These are phyloP conservation scores for Eucalyptus sp. DNA, from an alignment of 345 rosid species.

Conservation along the genomic window DNA sequence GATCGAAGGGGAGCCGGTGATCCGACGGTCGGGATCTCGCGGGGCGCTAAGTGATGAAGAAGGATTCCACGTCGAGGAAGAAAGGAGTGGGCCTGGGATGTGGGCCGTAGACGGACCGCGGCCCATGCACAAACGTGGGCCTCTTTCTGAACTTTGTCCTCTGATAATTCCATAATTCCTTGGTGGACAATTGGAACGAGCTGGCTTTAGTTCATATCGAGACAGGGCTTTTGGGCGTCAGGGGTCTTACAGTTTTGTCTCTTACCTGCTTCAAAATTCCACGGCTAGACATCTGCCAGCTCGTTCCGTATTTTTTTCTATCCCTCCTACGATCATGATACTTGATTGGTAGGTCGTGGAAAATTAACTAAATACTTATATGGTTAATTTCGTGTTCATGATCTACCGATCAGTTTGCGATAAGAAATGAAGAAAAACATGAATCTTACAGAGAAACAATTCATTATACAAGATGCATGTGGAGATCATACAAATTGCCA, in stretches of 20 bases:
- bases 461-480: rapidly evolving
- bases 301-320: neutral
- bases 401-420: rapidly evolving
- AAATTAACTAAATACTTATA: neutral
- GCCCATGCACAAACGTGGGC: neutral
- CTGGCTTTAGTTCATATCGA: neutral
- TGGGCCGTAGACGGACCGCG: neutral
- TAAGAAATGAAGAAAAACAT: neutral
- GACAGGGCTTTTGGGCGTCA: neutral
- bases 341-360: neutral
- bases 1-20: neutral
- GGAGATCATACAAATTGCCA: neutral
- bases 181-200: neutral
- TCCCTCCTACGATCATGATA: neutral
- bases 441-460: too few species aligned
- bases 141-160: neutral
- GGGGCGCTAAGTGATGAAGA: neutral
- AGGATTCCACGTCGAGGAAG: neutral
- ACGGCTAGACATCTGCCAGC: neutral
- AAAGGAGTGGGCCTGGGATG: neutral
- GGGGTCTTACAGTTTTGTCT: neutral
- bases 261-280: neutral
- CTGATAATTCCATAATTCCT: too few species aligned
- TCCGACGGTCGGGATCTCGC: neutral
- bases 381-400: neutral